Evolutionary conservation across 2,329 filamentous ascomycete species (phyloP).

Genomic region (Metarhizium rileyi): DNA sequence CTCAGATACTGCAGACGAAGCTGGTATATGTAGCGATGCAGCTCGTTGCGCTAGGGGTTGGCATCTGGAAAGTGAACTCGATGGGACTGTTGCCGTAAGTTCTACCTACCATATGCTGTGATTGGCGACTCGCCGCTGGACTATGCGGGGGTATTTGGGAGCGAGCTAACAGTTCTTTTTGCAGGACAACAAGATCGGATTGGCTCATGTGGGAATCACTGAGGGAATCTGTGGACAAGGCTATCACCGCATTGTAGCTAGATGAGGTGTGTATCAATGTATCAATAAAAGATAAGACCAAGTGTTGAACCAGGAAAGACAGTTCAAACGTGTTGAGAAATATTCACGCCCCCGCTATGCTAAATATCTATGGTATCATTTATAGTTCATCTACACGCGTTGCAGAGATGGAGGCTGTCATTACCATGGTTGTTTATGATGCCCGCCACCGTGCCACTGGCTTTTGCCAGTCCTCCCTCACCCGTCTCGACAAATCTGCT

Average conservation of each 20-base stretch:
- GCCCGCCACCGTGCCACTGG: neutral
- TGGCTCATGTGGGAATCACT: constrained; percentile 94
- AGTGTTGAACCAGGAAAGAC: neutral
- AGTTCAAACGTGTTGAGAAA: neutral
- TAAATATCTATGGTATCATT: neutral
- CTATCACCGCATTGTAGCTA: constrained; percentile 41
- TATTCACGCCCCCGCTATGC: neutral
- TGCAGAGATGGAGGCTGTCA: neutral
- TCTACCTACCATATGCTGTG: neutral
- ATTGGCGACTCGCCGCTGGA: neutral
- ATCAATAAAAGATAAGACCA: neutral
- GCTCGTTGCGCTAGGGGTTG: constrained; percentile 69
- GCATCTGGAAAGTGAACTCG: constrained; percentile 91
- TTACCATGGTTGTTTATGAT: neutral
- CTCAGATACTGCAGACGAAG: constrained; percentile 73
- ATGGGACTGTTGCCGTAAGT: constrained; percentile 91
- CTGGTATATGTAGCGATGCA: constrained; percentile 82
- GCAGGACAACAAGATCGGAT: constrained; percentile 85
- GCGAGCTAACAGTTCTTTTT: neutral
- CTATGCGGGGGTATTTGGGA: neutral
- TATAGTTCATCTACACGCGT: neutral
- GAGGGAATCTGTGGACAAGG: constrained; percentile 57
- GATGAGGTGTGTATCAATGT: neutral
- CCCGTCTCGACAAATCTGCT: neutral
- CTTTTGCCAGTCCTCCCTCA: neutral